Evolutionary conservation across 225 moss, liverwort and hornwort genomes (phyloP), one percentile per base, ranked within the genome.

Genomic region (Sphagnum contortum): DNA sequence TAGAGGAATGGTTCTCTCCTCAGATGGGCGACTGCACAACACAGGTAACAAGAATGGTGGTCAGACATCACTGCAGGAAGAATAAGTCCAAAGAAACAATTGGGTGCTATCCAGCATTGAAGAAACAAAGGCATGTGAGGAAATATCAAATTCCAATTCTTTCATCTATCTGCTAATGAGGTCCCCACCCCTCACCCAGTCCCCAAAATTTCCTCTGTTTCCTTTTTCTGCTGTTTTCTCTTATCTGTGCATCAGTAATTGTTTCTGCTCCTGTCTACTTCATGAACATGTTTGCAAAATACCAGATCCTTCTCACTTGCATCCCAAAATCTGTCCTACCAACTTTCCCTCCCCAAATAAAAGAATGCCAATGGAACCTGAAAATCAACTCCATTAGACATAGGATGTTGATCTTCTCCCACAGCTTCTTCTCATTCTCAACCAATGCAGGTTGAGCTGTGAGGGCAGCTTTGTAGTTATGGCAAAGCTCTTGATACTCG

Each of bases 301-400:
- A 0, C 29, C 29, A 29, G 29, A 29, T 1, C 29, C 29, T 29
- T 29, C 29, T 29, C 29, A 29, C 29, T 29, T 29, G 29, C 29
- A 29, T 29, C 29, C 29, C 29, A 29, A 29, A 29, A 29, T 29
- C 29, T 29, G 29, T 29, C 29, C 29, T 29, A 29, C 29, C 29
- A 29, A 29, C 29, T 29, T 29, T 29, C 29, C 29, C 29, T 29
- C 29, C 29, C 29, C 29, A 29, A 29, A 29, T 12, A 57, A n/a
- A 57, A 57, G 57, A 53, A 53, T 6, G 53, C 10, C 53, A 53
- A 53, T 6, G 53, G 10, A 53, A 98, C 96, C 96, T 93, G 81
- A 98, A 98, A 66, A 98, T 98, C 47, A 98, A 76, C 74, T 98
- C 96, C 96, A 98, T 98, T 55, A 98, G 80, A 68, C 93, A 93